phyloP scores from a whole-genome alignment of 352 stramenopile genomes.

The Phytophthora chlamydospora region DNA sequence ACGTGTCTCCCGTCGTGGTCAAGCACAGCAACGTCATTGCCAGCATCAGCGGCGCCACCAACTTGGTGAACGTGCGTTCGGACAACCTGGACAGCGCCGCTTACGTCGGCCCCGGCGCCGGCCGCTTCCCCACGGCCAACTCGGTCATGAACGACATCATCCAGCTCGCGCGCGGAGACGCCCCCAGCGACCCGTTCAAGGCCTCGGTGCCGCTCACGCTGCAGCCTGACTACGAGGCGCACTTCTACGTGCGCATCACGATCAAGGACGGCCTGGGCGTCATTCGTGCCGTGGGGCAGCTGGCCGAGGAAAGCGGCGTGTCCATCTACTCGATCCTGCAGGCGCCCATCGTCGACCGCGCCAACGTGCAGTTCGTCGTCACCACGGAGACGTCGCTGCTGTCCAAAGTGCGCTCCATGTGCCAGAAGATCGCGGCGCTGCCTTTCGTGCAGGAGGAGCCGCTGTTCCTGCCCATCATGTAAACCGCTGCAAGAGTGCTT shows the following conservation, averaged over 20 bases:
- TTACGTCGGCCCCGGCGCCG: conserved; percentile 93
- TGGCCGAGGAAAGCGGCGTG: conserved; percentile 94
- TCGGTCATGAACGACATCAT: conserved; percentile 96
- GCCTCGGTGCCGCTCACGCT: conserved; percentile 58
- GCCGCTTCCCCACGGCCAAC: conserved; percentile 96
- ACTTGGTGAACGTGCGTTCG: conserved; percentile 91
- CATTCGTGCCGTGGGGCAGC: conserved; percentile 93
- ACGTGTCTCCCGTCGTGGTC: conserved; percentile 94
- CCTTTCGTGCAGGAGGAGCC: conserved; percentile 87
- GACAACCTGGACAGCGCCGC: conserved; percentile 91
- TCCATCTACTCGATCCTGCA: conserved; percentile 98
- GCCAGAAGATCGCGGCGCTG: conserved; percentile 87
- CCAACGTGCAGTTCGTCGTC: conserved; percentile 96
- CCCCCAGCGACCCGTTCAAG: conserved; percentile 89
- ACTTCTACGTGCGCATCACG: conserved; percentile 96
- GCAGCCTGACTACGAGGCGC: conserved; percentile 91
- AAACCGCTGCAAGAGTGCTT: conserved; percentile 26
- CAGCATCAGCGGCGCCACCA: conserved; percentile 87
- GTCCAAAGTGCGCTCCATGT: conserved; percentile 90
- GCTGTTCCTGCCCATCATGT: conserved; percentile 81
- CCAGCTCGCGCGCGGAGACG: conserved; percentile 89
- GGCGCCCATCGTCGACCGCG: conserved; percentile 92
- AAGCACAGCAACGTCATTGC: conserved; percentile 91
- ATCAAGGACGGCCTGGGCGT: conserved; percentile 95
- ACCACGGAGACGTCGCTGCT: conserved; percentile 94